Percentiles rank a stretch among this genome's conserved stretches.
Evolutionary conservation across 805 yeast genomes (phyloP).

Genomic region (Monosporozyma solicola): DNA sequence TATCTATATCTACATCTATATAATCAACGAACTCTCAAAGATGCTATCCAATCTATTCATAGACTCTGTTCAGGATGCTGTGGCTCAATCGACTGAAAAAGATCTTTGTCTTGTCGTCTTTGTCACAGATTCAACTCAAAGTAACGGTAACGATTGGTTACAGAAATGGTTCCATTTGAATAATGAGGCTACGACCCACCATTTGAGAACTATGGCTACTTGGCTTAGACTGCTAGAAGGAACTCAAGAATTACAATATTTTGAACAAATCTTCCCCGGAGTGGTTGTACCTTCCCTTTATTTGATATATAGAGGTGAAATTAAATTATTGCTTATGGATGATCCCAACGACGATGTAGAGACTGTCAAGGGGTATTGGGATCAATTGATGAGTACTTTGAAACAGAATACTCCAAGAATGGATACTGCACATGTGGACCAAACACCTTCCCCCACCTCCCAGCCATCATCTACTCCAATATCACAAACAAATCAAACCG

Average conservation of each 20-base stretch:
- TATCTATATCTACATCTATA: neutral
- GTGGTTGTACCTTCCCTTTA: constrained; percentile 47
- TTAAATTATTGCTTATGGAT: constrained; percentile 36
- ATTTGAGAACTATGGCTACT: constrained; percentile 20
- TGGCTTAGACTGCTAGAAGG: constrained; percentile 35
- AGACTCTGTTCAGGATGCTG: constrained; percentile 32
- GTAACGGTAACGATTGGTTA: constrained; percentile 24
- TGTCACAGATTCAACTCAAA: constrained; percentile 2
- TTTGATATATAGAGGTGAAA: constrained; percentile 40
- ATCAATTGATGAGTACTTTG: constrained; percentile 5
- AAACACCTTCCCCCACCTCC: neutral
- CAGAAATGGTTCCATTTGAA: constrained; percentile 16
- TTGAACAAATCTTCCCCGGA: constrained; percentile 48
- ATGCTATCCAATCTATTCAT: constrained; percentile 8
- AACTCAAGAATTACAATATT: constrained; percentile 37
- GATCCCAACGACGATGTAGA: constrained; percentile 16
- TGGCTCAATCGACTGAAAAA: constrained; percentile 31
- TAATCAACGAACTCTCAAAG: neutral
- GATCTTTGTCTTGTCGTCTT: constrained; percentile 35
- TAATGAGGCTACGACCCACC: constrained; percentile 7
- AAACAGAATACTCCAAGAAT: constrained; percentile 17
- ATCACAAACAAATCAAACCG: neutral
- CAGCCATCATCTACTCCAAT: neutral
- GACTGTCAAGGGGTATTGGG: constrained; percentile 2
- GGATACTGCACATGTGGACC: neutral